A percentile compares a stretch with the other conserved stretches of the same genome.
phyloP scores from a whole-genome alignment of 2,329 filamentous ascomycete species.

The Calonectria pseudoreteaudii region DNA sequence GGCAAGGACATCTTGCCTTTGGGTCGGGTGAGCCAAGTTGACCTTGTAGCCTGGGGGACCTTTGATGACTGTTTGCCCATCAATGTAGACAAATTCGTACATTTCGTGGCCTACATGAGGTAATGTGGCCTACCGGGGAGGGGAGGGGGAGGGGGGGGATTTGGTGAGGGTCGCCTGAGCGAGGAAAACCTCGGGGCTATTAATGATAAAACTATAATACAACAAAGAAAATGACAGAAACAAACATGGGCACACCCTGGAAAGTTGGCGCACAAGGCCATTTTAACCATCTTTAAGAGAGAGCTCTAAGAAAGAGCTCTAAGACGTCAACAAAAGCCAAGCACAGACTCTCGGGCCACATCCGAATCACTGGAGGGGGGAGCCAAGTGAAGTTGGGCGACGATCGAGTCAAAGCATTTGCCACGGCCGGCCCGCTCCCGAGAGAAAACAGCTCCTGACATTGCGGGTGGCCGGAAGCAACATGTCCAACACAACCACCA shows the following conservation, averaged over 20 bases:
- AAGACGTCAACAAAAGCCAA: neutral
- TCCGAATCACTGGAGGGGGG: neutral
- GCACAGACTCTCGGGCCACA: neutral
- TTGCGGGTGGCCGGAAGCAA: neutral
- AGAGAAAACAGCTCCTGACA: neutral
- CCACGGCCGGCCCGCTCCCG: neutral
- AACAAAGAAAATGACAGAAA: neutral
- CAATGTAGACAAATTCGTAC: conserved; percentile 12
- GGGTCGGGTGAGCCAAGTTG: conserved; percentile 45
- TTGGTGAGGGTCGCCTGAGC: too few species aligned
- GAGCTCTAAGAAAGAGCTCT: too few species aligned
- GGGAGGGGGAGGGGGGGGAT: too few species aligned
- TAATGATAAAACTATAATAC: neutral
- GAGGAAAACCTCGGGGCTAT: neutral
- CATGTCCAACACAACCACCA: neutral
- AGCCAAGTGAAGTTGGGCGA: neutral
- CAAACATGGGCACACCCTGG: neutral
- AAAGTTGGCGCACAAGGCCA: neutral
- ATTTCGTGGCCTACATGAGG: neutral
- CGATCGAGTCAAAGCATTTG: neutral
- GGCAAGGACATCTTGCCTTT: conserved; percentile 21
- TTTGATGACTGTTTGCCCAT: conserved; percentile 40
- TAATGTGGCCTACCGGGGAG: too few species aligned
- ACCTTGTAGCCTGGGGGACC: conserved; percentile 45
- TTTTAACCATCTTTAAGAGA: neutral